These are phyloP conservation scores for Physcomitrium patens DNA, from an alignment of 225 moss, liverwort and hornwort species.

Conservation along the genomic window DNA sequence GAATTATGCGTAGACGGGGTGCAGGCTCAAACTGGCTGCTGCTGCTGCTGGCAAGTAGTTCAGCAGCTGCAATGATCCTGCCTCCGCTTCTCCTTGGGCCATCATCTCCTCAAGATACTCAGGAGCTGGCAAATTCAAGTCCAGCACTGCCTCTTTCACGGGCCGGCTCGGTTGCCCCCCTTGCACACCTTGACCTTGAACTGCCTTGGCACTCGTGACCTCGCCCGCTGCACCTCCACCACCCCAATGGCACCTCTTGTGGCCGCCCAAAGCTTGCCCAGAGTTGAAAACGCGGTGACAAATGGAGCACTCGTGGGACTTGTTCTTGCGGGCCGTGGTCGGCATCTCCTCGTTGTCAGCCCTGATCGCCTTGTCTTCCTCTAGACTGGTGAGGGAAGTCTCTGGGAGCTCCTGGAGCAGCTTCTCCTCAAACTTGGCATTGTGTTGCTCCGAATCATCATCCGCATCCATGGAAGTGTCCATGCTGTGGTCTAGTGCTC, in stretches of 20 bases:
- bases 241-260: conserved; percentile 97
- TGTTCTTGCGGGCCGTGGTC: conserved; percentile 60
- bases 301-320: conserved; percentile 81
- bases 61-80: conserved; percentile 35
- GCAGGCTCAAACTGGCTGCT: conserved; percentile 29
- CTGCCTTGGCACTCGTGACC: conserved; percentile 33
- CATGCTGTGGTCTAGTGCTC: conserved; percentile 56
- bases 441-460: conserved; percentile 57
- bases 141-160: conserved; percentile 66
- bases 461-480: conserved; percentile 60
- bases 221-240: conserved; percentile 58
- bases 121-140: conserved; percentile 88
- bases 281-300: conserved; percentile 82
- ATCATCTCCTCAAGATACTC: conserved; percentile 54
- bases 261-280: conserved; percentile 94
- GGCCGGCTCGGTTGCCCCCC: conserved; percentile 52
- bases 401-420: conserved; percentile 61
- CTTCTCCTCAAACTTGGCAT: conserved; percentile 69
- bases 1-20: too few relatives aligned
- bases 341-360: conserved; percentile 78
- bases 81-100: conserved; percentile 52
- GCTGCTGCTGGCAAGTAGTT: conserved; percentile 32
- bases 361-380: conserved; percentile 53
- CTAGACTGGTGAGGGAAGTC: conserved; percentile 56
- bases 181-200: conserved; percentile 29